phyloP scores from a whole-genome alignment of 2,329 filamentous ascomycete genomes.

The Fusarium sp. region DNA sequence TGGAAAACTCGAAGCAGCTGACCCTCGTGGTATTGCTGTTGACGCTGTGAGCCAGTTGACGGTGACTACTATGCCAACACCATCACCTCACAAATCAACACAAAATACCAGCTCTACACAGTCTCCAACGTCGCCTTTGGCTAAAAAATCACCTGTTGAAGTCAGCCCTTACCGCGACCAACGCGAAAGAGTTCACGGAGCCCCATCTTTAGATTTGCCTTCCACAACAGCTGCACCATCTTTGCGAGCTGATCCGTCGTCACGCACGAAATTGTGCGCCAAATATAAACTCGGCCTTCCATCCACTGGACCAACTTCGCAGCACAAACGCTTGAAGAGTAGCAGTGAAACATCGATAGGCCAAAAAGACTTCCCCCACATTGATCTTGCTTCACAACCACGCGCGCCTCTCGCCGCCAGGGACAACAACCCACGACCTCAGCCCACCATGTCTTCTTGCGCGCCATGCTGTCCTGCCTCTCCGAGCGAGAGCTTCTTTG shows the following conservation, averaged over 20 bases:
- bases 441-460: background rate
- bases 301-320: background rate
- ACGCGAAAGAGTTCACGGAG: background rate
- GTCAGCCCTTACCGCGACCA: background rate
- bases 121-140: conserved; percentile 25
- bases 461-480: background rate
- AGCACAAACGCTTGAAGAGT: conserved; percentile 33
- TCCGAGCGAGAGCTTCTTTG: background rate
- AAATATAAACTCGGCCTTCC: conserved; percentile 3
- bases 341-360: background rate
- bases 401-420: conserved; percentile 38
- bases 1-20: conserved; percentile 64
- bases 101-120: conserved; percentile 34
- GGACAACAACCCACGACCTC: conserved; percentile 38
- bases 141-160: background rate
- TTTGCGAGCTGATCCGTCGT: background rate
- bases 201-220: background rate
- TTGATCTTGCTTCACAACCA: background rate
- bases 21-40: conserved; percentile 55
- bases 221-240: conserved; percentile 18
- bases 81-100: conserved; percentile 45
- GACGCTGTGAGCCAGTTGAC: conserved; percentile 59
- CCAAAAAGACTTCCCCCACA: background rate
- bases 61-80: conserved; percentile 48
- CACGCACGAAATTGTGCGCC: background rate